A percentile compares a stretch with the other conserved stretches of the same genome.
These are phyloP conservation scores for Farysia itapuensis DNA, from an alignment of 1,284 basidiomycete species.

Conservation along the genomic window DNA sequence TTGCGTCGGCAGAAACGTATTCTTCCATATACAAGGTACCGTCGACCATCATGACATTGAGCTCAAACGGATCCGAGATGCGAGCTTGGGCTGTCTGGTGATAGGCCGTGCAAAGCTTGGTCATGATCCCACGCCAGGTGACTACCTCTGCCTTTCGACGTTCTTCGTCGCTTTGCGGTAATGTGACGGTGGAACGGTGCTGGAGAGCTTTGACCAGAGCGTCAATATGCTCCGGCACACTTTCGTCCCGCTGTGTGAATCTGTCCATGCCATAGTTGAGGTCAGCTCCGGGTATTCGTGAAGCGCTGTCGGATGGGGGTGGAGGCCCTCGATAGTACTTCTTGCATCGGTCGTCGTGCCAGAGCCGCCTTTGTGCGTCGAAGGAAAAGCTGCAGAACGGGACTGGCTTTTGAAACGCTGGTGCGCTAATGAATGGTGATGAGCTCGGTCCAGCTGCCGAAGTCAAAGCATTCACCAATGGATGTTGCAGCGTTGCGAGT, in stretches of 20 bases:
- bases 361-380: slow-evolving; percentile 23
- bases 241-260: slow-evolving; percentile 72
- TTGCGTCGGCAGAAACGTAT: slow-evolving; percentile 66
- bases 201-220: slow-evolving; percentile 22
- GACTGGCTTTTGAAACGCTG: slow-evolving; percentile 34
- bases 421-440: slow-evolving; percentile 8
- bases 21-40: slow-evolving; percentile 80
- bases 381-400: slow-evolving; percentile 42
- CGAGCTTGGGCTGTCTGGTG: slow-evolving; percentile 33
- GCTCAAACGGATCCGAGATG: slow-evolving; percentile 66
- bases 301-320: slow-evolving; percentile 7
- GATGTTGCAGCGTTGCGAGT: slow-evolving; percentile 20
- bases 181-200: slow-evolving; percentile 34
- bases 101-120: slow-evolving; percentile 66
- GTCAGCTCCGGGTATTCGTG: slow-evolving; percentile 35
- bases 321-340: slow-evolving; percentile 38
- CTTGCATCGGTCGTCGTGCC: slow-evolving; percentile 41
- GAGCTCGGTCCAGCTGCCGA: neutral
- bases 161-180: slow-evolving; percentile 6
- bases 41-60: slow-evolving; percentile 61
- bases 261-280: slow-evolving; percentile 62
- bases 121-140: slow-evolving; percentile 87
- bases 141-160: slow-evolving; percentile 64
- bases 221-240: slow-evolving; percentile 58
- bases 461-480: neutral